These are phyloP conservation scores for Parathielavia hyrcaniae DNA, from an alignment of 495 filamentous ascomycete genomes.

Conservation along the genomic window DNA sequence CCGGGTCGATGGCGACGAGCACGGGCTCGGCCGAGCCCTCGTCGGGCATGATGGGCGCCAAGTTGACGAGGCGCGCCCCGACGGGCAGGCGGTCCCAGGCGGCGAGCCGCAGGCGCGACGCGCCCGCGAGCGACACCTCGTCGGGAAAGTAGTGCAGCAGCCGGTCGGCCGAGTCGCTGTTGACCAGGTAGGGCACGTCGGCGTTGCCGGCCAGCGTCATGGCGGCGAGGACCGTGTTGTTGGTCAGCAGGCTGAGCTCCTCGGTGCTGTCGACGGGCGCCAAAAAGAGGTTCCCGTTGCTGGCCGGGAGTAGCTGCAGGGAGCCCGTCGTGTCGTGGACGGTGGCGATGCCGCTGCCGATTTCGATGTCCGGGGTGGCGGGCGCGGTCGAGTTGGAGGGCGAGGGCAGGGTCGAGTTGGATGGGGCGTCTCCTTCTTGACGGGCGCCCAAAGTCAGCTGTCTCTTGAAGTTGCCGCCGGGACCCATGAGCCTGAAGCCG, in stretches of 20 bases:
- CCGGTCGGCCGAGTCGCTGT: conserved; percentile 12
- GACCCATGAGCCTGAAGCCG: conserved; percentile 1
- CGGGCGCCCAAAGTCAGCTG: neutral
- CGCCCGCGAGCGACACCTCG: conserved; percentile 6
- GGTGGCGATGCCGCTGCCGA: neutral
- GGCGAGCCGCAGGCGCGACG: conserved; percentile 21
- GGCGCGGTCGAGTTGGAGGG: neutral
- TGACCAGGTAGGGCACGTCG: neutral
- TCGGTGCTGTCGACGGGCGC: neutral
- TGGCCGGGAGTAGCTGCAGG: conserved; percentile 8
- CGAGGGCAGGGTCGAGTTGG: neutral
- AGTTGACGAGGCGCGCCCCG: conserved; percentile 5
- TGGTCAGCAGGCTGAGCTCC: conserved; percentile 5
- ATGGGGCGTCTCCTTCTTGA: too few species aligned
- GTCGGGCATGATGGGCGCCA: conserved; percentile 11
- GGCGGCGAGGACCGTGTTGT: neutral
- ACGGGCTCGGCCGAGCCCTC: neutral
- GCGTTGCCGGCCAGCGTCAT: neutral
- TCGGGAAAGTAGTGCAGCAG: conserved; percentile 21
- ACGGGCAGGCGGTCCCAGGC: conserved; percentile 15
- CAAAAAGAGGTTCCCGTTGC: conserved; percentile 19
- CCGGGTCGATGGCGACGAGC: neutral
- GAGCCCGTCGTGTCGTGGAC: conserved; percentile 6
- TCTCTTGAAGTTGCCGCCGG: neutral
- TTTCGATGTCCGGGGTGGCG: neutral